These are phyloP conservation scores for Calonectria montana DNA, from an alignment of 2,329 filamentous ascomycete species.

Conservation along the genomic window DNA sequence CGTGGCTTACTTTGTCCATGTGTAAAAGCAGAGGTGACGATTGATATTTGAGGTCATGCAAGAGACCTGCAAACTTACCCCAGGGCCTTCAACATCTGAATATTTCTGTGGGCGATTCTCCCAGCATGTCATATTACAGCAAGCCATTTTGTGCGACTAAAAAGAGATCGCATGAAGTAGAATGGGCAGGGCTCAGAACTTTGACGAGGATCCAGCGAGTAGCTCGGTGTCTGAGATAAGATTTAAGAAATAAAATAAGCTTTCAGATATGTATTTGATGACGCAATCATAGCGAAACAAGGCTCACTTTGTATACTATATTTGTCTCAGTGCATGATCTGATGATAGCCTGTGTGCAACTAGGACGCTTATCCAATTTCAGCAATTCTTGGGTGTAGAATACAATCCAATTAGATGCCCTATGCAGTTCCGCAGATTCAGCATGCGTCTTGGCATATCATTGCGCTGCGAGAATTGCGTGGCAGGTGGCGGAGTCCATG, in stretches of 20 bases:
- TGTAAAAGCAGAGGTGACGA: too few relatives aligned
- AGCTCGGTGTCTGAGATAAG: too few relatives aligned
- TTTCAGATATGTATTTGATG: not conserved
- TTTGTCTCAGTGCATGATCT: not conserved
- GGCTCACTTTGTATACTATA: not conserved
- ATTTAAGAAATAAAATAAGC: too few relatives aligned
- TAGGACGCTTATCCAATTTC: not conserved
- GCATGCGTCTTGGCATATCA: not conserved
- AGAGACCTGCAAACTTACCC: not conserved
- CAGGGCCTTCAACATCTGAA: constrained; percentile 5
- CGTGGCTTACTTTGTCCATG: not conserved
- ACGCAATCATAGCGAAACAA: not conserved
- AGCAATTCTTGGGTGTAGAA: not conserved
- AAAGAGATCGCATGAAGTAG: too few relatives aligned
- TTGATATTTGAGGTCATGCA: not conserved
- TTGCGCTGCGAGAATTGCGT: not conserved
- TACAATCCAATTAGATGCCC: not conserved
- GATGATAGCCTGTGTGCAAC: not conserved
- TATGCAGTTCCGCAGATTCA: not conserved
- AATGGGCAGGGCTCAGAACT: too few relatives aligned
- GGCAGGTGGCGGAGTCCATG: not conserved
- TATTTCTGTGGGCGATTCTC: not conserved
- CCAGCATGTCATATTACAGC: not conserved
- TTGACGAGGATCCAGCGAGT: too few relatives aligned
- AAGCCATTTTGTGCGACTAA: not conserved